Evolutionary conservation across 2,329 filamentous ascomycete genomes (phyloP).

Genomic region (Scytalidium sp.): DNA sequence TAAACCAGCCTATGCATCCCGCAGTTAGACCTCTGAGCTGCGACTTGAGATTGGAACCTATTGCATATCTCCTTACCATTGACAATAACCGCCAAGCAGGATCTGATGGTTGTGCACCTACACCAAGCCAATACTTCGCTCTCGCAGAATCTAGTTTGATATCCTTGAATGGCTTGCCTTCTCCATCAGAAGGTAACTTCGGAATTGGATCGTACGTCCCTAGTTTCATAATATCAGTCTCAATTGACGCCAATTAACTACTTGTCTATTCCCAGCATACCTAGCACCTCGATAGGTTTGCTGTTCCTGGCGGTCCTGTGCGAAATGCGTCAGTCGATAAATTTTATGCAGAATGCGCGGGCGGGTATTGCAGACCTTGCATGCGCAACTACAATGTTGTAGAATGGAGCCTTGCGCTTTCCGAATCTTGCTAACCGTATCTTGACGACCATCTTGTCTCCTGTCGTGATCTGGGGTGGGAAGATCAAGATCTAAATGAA

Average conservation of each 20-base stretch:
- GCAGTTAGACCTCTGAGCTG: not conserved
- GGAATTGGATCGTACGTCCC: conserved; percentile 69
- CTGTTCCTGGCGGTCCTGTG: conserved; percentile 78
- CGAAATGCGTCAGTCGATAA: conserved; percentile 2
- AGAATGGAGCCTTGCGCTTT: conserved; percentile 82
- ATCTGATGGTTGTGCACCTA: conserved; percentile 91
- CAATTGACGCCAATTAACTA: not conserved
- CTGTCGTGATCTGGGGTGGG: not conserved
- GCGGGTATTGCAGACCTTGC: conserved; percentile 67
- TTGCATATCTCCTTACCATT: conserved; percentile 55
- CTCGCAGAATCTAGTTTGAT: conserved; percentile 79
- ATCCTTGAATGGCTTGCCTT: conserved; percentile 80
- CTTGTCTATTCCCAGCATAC: conserved; percentile 25
- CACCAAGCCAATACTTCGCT: conserved; percentile 94
- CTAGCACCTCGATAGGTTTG: conserved; percentile 90
- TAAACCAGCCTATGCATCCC: conserved; percentile 22
- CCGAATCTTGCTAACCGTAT: conserved; percentile 94
- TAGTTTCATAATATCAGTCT: conserved; percentile 7
- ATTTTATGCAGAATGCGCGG: not conserved
- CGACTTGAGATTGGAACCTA: not conserved
- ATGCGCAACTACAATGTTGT: conserved; percentile 96
- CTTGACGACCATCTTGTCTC: conserved; percentile 76
- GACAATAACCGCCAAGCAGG: conserved; percentile 81
- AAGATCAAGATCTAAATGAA: not conserved
- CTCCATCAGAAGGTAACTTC: conserved; percentile 54